Conservation (phyloP, 1,139 yeast species). For the Hansenula lynferdii region DNA sequence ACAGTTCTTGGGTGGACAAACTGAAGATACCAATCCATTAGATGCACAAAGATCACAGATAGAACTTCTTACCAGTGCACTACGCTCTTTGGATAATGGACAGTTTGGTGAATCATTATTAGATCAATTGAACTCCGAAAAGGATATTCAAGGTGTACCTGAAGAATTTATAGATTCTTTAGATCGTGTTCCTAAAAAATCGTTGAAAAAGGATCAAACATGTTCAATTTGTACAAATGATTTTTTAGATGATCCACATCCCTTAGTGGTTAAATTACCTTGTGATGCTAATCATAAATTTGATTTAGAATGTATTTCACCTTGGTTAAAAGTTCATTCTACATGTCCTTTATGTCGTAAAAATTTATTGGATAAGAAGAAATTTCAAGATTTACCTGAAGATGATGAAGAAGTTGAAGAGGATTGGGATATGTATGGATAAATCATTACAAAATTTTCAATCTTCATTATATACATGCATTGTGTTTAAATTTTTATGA, state of each 20-base stretch:
- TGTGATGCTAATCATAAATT: constrained; percentile 66
- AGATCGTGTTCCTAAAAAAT: constrained; percentile 57
- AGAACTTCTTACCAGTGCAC: constrained; percentile 19
- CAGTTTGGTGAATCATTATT: constrained; percentile 15
- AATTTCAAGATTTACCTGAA: constrained; percentile 32
- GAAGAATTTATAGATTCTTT: constrained; percentile 70
- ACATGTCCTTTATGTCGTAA: constrained; percentile 90
- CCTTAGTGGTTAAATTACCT: constrained; percentile 76
- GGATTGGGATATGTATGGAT: constrained; percentile 78
- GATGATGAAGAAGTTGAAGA: constrained; percentile 67
- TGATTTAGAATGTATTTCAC: constrained; percentile 86
- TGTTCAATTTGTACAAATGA: constrained; percentile 85
- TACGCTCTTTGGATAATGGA: constrained; percentile 14
- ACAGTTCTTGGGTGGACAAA: constrained; percentile 8
- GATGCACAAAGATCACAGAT: constrained; percentile 19
- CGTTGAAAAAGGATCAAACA: constrained; percentile 47
- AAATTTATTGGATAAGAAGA: constrained; percentile 52
- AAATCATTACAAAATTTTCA: constrained; percentile 5
- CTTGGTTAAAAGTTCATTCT: constrained; percentile 76
- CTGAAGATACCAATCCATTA: not conserved
- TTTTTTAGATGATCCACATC: constrained; percentile 69
- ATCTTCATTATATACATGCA: constrained; percentile 5
- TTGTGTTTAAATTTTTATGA: constrained; percentile 4
- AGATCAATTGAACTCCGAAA: constrained; percentile 23
- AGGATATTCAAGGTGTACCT: constrained; percentile 50